phyloP scores from a whole-genome alignment of 2,329 filamentous ascomycete species.

The Cylindrodendrum hubeiense region DNA sequence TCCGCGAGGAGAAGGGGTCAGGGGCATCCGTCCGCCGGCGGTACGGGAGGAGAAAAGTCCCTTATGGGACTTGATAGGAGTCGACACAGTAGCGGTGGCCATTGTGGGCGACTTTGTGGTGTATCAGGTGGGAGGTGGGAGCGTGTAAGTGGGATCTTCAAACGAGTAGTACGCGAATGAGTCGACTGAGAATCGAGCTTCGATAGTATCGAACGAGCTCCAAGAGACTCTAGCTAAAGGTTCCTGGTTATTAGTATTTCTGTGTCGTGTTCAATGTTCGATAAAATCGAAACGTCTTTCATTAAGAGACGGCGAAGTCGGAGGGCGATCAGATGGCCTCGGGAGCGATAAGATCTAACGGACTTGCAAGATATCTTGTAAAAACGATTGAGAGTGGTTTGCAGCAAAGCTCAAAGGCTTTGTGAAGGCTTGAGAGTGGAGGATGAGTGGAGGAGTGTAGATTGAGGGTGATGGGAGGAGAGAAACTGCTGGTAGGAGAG shows the following conservation, averaged over 20 bases:
- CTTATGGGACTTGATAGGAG: constrained; percentile 94
- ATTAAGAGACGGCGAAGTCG: constrained; percentile 57
- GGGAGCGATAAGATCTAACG: constrained; percentile 63
- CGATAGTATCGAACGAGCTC: constrained; percentile 63
- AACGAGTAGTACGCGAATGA: constrained; percentile 63
- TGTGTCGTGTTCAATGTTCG: constrained; percentile 58
- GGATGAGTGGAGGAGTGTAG: constrained; percentile 22
- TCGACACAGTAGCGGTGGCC: constrained; percentile 85
- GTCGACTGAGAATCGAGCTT: constrained; percentile 54
- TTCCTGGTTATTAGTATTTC: constrained; percentile 66
- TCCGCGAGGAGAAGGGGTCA: constrained; percentile 90
- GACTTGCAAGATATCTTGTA: constrained; percentile 51
- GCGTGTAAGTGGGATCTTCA: constrained; percentile 46
- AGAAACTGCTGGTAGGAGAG: constrained; percentile 30
- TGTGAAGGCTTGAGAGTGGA: constrained; percentile 21
- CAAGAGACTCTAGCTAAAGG: constrained; percentile 72
- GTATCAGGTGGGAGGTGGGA: constrained; percentile 27
- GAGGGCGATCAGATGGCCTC: constrained; percentile 61
- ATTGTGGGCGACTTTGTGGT: constrained; percentile 66
- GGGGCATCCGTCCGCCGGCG: constrained; percentile 92
- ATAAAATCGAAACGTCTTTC: constrained; percentile 61
- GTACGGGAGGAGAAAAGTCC: constrained; percentile 93
- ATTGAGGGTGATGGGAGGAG: constrained; percentile 31
- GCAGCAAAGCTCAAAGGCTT: constrained; percentile 39
- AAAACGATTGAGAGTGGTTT: constrained; percentile 39